Evolutionary conservation across 805 yeast species (phyloP).

Genomic region (Jamesozyma rosinii): DNA sequence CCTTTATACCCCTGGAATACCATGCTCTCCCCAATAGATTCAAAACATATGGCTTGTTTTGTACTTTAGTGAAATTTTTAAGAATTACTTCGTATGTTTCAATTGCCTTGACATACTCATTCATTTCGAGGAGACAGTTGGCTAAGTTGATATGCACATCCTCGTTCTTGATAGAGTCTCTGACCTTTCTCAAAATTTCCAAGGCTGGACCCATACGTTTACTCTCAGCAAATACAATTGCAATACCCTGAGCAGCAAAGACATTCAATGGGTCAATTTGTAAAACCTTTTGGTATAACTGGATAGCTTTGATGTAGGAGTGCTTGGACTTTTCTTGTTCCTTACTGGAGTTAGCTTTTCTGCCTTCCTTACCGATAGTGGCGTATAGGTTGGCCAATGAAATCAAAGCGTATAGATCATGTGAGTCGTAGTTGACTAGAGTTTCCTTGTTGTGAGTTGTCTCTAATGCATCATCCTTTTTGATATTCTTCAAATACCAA

Average conservation of each 20-base stretch:
- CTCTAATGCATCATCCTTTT: constrained; percentile 45
- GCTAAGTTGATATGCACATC: constrained; percentile 80
- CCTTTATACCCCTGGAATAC: constrained; percentile 67
- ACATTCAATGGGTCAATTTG: constrained; percentile 77
- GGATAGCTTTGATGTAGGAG: constrained; percentile 83
- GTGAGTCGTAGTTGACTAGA: constrained; percentile 69
- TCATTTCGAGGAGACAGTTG: constrained; percentile 74
- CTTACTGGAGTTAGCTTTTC: constrained; percentile 32
- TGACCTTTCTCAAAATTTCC: constrained; percentile 76
- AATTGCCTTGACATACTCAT: constrained; percentile 75
- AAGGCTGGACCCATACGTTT: constrained; percentile 66
- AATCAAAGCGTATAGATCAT: constrained; percentile 80
- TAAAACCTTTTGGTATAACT: constrained; percentile 79
- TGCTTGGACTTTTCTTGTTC: constrained; percentile 50
- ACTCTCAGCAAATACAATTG: constrained; percentile 83
- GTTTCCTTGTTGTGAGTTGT: constrained; percentile 79
- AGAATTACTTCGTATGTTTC: constrained; percentile 82
- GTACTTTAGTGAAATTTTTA: constrained; percentile 43
- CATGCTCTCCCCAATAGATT: constrained; percentile 81
- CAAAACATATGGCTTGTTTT: constrained; percentile 55
- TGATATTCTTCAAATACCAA: constrained; percentile 64
- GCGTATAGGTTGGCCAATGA: constrained; percentile 86
- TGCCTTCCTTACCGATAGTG: constrained; percentile 68
- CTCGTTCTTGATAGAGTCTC: constrained; percentile 81
- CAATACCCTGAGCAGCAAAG: constrained; percentile 96